Percentiles rank a stretch among this genome's conserved stretches.
Evolutionary conservation across 371 early-diverging fungal genomes (phyloP).

Genomic region (Mortierella polycephala): DNA sequence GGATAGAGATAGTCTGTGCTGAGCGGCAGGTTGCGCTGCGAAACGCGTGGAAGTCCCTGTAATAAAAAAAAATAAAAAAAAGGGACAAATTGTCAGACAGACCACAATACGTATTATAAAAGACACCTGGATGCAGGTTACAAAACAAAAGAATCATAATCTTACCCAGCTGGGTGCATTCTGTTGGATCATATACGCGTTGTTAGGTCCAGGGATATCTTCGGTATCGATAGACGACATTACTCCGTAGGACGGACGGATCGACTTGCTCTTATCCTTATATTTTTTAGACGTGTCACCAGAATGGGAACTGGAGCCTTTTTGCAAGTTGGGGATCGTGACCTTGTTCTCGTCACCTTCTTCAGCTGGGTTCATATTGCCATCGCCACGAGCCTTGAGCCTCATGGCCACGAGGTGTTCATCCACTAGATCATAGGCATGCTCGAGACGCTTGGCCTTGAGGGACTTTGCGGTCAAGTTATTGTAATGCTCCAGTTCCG

Average conservation of each 20-base stretch:
- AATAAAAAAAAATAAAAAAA: neutral
- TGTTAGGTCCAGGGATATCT: slow-evolving; percentile 25
- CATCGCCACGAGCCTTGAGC: slow-evolving; percentile 3
- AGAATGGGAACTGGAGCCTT: neutral
- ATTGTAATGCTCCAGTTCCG: slow-evolving; percentile 35
- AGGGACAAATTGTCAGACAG: neutral
- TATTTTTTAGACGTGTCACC: neutral
- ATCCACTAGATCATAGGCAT: slow-evolving; percentile 17
- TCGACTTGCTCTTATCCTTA: slow-evolving; percentile 1
- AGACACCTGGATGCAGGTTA: too few species aligned
- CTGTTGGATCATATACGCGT: slow-evolving; percentile 39
- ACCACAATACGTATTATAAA: neutral
- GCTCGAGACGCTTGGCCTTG: slow-evolving; percentile 21
- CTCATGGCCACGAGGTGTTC: slow-evolving; percentile 16
- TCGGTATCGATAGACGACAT: slow-evolving; percentile 10
- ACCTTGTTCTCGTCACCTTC: slow-evolving; percentile 15
- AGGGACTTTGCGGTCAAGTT: slow-evolving; percentile 10
- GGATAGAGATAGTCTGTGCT: slow-evolving; percentile 53
- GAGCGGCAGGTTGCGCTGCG: slow-evolving; percentile 55
- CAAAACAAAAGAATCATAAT: too few species aligned
- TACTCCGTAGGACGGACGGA: slow-evolving; percentile 19
- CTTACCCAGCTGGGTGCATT: slow-evolving; percentile 51
- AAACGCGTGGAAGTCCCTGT: slow-evolving; percentile 71
- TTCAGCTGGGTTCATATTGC: neutral
- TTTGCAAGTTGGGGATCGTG: slow-evolving; percentile 18